Evolutionary conservation across 352 stramenopile genomes (phyloP).

Genomic region (Phytophthora pinifolia): DNA sequence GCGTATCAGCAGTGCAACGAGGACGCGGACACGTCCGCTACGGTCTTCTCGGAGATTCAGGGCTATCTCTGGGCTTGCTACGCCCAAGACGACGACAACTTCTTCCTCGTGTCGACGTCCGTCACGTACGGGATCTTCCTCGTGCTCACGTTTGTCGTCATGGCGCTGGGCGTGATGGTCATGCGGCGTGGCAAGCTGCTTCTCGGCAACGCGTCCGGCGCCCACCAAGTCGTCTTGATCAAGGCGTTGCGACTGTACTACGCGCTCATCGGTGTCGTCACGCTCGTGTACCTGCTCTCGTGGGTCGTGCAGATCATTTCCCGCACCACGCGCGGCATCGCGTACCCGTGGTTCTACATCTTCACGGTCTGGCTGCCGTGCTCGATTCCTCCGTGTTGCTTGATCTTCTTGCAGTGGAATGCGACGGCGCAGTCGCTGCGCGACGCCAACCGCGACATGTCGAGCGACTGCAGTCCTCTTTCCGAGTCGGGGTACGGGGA

Average conservation of each 20-base stretch:
- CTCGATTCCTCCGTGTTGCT: conserved; percentile 81
- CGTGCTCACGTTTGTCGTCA: conserved; percentile 73
- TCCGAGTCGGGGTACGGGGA: conserved; percentile 69
- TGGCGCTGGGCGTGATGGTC: conserved; percentile 83
- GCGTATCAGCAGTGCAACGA: conserved; percentile 83
- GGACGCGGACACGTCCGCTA: conserved; percentile 50
- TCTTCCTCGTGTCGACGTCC: conserved; percentile 80
- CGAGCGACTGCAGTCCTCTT: conserved; percentile 50
- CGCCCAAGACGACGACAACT: conserved; percentile 60
- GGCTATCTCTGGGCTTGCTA: conserved; percentile 86
- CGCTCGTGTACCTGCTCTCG: conserved; percentile 80
- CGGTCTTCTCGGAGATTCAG: conserved; percentile 86
- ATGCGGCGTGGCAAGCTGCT: conserved; percentile 82
- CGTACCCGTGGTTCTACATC: conserved; percentile 90
- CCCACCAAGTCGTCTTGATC: conserved; percentile 77
- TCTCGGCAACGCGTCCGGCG: conserved; percentile 64
- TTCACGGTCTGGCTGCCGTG: conserved; percentile 86
- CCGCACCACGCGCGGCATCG: conserved; percentile 52
- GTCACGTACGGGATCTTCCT: conserved; percentile 82
- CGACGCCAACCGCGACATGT: conserved; percentile 45
- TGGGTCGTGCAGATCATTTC: conserved; percentile 85
- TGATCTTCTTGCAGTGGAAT: conserved; percentile 91
- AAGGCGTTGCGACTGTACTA: conserved; percentile 88
- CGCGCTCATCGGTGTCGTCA: conserved; percentile 84
- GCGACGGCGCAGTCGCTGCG: conserved; percentile 80